phyloP scores from a whole-genome alignment of 306 rosid genomes.

The Trifolium pratense region DNA sequence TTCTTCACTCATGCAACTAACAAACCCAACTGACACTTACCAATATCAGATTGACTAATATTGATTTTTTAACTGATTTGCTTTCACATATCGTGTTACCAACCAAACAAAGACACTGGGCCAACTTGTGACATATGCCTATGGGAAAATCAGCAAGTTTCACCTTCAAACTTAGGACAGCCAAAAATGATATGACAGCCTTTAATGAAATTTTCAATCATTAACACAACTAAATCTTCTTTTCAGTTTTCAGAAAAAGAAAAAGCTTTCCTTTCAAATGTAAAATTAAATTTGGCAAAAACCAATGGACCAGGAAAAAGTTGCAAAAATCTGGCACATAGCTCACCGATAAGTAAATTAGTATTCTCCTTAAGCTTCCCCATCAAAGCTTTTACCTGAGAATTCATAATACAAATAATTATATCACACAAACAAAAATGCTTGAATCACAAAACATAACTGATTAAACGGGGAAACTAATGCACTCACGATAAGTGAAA shows the following conservation, averaged over 20 bases:
- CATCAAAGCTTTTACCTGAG: slow-evolving; percentile 71
- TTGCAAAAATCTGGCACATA: slow-evolving; percentile 30
- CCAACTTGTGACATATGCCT: slow-evolving; percentile 24
- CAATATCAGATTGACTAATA: not conserved
- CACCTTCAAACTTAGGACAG: slow-evolving; percentile 17
- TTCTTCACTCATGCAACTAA: not conserved
- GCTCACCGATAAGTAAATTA: slow-evolving; percentile 82
- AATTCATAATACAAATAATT: slow-evolving; percentile 37
- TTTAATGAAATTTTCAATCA: not conserved
- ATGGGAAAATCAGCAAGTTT: not conserved
- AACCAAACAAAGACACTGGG: not conserved
- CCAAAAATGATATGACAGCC: slow-evolving; percentile 16
- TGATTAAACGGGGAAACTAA: slow-evolving; percentile 25
- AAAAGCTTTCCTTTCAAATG: not conserved
- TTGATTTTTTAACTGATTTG: slow-evolving; percentile 14
- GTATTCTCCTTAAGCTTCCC: slow-evolving; percentile 72
- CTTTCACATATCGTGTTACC: not conserved
- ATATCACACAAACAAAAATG: slow-evolving; percentile 19
- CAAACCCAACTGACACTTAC: not conserved
- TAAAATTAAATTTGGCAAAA: slow-evolving; percentile 22
- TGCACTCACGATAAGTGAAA: slow-evolving; percentile 2
- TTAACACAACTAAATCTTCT: slow-evolving; percentile 6
- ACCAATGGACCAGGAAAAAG: slow-evolving; percentile 20
- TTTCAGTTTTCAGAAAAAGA: slow-evolving; percentile 8
- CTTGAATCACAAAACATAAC: slow-evolving; percentile 27